Evolutionary conservation across 2,329 filamentous ascomycete species (phyloP).

Genomic region (Incumbomyces lentus): DNA sequence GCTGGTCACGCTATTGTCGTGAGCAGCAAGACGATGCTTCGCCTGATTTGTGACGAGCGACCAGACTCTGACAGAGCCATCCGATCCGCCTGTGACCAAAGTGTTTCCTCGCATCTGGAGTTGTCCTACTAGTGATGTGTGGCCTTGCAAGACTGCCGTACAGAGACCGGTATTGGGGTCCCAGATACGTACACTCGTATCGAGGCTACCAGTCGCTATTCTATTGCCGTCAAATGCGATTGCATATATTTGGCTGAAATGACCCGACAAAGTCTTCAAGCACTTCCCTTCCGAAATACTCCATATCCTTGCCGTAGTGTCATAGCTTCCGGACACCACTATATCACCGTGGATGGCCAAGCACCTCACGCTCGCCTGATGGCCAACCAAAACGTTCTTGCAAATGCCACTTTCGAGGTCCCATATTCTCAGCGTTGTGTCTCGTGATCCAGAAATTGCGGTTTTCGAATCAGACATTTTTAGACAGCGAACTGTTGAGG

Average conservation of each 20-base stretch:
- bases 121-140: slow-evolving; percentile 93
- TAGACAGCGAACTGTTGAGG: slow-evolving; percentile 88
- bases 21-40: slow-evolving; percentile 87
- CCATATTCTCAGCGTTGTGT: slow-evolving; percentile 92
- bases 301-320: slow-evolving; percentile 95
- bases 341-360: slow-evolving; percentile 93
- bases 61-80: slow-evolving; percentile 94
- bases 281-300: slow-evolving; percentile 93
- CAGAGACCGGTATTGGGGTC: slow-evolving; percentile 80
- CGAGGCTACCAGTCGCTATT: slow-evolving; percentile 88
- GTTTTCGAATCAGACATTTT: slow-evolving; percentile 95
- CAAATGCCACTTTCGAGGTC: slow-evolving; percentile 81
- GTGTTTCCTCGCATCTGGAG: slow-evolving; percentile 92
- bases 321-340: slow-evolving; percentile 96
- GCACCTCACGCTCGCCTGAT: slow-evolving; percentile 90
- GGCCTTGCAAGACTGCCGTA: slow-evolving; percentile 85
- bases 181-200: slow-evolving; percentile 96
- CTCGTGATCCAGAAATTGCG: slow-evolving; percentile 89
- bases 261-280: slow-evolving; percentile 76
- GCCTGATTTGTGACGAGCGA: slow-evolving; percentile 81
- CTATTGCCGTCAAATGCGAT: slow-evolving; percentile 92
- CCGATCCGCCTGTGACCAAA: slow-evolving; percentile 88
- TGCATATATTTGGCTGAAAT: slow-evolving; percentile 98
- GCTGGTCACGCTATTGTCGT: slow-evolving; percentile 97
- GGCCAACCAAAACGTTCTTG: slow-evolving; percentile 82